phyloP scores from a whole-genome alignment of 2,329 filamentous ascomycete genomes.

The Neofusicoccum parvum region DNA sequence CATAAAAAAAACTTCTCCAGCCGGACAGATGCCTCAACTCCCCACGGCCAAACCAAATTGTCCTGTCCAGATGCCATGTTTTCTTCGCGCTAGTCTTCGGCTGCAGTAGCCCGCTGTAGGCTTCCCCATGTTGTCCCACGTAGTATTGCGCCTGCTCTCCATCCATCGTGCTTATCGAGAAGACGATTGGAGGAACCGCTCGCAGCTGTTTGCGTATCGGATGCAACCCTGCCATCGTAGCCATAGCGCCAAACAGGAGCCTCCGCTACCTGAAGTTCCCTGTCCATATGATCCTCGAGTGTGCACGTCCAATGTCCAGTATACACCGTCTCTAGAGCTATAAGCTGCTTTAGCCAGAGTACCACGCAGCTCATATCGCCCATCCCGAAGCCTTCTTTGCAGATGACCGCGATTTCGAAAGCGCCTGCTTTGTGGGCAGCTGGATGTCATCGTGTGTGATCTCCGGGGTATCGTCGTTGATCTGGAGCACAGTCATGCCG shows the following conservation, averaged over 20 bases:
- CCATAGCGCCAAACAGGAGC: neutral
- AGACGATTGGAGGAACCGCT: neutral
- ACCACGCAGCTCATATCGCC: constrained; percentile 21
- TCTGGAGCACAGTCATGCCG: constrained; percentile 40
- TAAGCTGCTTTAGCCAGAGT: neutral
- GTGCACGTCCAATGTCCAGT: neutral
- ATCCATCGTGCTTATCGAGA: neutral
- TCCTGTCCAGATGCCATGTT: too few relatives aligned
- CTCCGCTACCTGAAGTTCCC: neutral
- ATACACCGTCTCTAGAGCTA: neutral
- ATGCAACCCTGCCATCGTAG: neutral
- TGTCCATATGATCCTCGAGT: neutral
- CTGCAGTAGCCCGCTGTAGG: too few relatives aligned
- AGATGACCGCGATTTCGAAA: constrained; percentile 3
- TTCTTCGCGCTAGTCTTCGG: too few relatives aligned
- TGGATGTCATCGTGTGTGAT: neutral
- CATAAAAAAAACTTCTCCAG: too few relatives aligned
- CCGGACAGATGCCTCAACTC: too few relatives aligned
- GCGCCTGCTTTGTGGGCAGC: neutral
- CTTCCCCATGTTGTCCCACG: neutral
- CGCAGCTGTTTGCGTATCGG: neutral
- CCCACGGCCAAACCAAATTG: too few relatives aligned
- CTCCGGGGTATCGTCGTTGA: constrained; percentile 35
- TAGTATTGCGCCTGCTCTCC: neutral
- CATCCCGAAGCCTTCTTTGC: constrained; percentile 22